A percentile compares a stretch with the other conserved stretches of the same genome.
Conservation (phyloP, 495 filamentous ascomycete species). For the Parachaetomium inaequale region DNA sequence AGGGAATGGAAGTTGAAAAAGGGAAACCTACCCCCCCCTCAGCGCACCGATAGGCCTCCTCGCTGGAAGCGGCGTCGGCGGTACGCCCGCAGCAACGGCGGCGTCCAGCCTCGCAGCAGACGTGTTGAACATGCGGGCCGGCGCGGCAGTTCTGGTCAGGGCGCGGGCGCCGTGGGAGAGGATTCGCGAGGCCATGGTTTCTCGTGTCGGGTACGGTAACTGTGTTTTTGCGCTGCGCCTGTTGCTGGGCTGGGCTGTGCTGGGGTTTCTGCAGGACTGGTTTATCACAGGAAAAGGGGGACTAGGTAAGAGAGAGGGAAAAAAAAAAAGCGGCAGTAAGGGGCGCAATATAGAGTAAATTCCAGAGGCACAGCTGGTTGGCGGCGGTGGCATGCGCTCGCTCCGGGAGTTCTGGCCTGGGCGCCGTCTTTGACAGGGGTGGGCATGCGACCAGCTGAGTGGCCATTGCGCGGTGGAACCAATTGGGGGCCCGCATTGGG, state of each 20-base stretch:
- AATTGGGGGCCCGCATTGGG: conserved; percentile 12
- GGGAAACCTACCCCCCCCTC: conserved; percentile 72
- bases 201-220: background rate
- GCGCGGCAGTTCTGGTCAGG: conserved; percentile 17
- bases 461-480: conserved; percentile 12
- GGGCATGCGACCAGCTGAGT: conserved; percentile 13
- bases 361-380: background rate
- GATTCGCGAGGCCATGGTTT: conserved; percentile 47
- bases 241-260: background rate
- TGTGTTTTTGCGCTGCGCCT: background rate
- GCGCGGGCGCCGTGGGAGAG: conserved; percentile 28
- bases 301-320: background rate
- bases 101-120: conserved; percentile 44
- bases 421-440: background rate
- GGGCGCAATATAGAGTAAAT: background rate
- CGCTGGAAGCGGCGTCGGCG: conserved; percentile 56
- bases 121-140: conserved; percentile 42
- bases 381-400: background rate
- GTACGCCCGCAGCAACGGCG: conserved; percentile 25
- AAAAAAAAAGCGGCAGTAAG: background rate
- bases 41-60: conserved; percentile 87
- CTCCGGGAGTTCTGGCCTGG: background rate
- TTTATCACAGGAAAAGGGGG: background rate
- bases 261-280: background rate
- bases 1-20: background rate